Evolutionary conservation across 345 rosid genomes (phyloP).

Genomic region (Rhizophora mangle): DNA sequence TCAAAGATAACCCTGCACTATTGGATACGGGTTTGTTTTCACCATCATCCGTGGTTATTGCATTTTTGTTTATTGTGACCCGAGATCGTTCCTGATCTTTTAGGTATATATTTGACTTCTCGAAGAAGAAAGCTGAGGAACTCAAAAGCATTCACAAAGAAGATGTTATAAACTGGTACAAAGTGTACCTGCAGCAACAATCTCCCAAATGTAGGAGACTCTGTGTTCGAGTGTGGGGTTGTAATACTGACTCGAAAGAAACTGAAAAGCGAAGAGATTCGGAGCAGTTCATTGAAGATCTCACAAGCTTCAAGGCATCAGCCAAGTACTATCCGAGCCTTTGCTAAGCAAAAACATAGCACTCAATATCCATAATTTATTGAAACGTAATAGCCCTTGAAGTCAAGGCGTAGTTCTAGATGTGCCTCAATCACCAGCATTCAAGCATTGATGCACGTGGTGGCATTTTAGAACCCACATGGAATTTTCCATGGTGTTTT

Average conservation of each 20-base stretch:
- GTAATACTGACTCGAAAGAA: slow-evolving; percentile 57
- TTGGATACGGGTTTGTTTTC: neutral
- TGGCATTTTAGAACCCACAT: no score
- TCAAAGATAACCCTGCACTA: neutral
- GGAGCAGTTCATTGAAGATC: slow-evolving; percentile 46
- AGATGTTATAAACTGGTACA: slow-evolving; percentile 67
- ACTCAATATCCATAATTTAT: neutral
- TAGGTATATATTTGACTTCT: slow-evolving; percentile 82
- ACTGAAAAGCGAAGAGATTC: slow-evolving; percentile 29
- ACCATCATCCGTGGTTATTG: neutral
- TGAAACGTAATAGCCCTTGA: neutral
- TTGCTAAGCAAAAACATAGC: slow-evolving; percentile 35
- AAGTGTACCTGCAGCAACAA: slow-evolving; percentile 54
- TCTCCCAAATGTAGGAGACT: slow-evolving; percentile 80
- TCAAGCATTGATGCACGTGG: no score
- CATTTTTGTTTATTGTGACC: neutral
- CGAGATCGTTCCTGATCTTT: neutral
- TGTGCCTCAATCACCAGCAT: no score
- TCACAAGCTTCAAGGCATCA: slow-evolving; percentile 52
- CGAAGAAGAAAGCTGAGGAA: slow-evolving; percentile 72
- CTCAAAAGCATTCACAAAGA: slow-evolving; percentile 51
- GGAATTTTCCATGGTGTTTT: no score
- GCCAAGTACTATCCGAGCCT: slow-evolving; percentile 65
- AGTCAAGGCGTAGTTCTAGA: neutral
- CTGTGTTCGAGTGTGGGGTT: slow-evolving; percentile 86